Percentiles rank a stretch among this genome's conserved stretches.
phyloP scores from a whole-genome alignment of 2,329 filamentous ascomycete species.

The Venturia nashicola region DNA sequence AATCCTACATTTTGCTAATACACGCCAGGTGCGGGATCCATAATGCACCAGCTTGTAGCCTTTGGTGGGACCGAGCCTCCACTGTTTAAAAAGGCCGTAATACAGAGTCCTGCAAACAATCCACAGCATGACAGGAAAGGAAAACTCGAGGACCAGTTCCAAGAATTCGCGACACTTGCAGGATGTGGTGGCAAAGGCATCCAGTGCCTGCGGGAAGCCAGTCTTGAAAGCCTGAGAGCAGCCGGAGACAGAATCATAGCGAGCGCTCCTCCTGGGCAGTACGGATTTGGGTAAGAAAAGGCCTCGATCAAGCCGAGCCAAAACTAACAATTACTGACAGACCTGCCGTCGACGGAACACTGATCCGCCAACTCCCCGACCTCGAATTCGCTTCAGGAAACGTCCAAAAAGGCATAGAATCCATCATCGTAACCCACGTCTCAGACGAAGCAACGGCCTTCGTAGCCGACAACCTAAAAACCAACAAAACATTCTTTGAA shows the following conservation, averaged over 20 bases:
- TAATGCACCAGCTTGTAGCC: slow-evolving; percentile 38
- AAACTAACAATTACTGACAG: not conserved
- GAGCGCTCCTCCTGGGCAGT: slow-evolving; percentile 1
- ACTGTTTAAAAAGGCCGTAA: slow-evolving; percentile 27
- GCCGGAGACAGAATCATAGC: not conserved
- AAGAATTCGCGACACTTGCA: not conserved
- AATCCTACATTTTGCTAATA: not conserved
- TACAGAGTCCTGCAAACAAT: slow-evolving; percentile 20
- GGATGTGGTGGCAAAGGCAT: slow-evolving; percentile 5
- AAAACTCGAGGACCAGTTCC: slow-evolving; percentile 4
- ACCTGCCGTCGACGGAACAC: slow-evolving; percentile 1
- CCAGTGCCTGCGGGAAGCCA: not conserved
- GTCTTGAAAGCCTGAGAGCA: not conserved
- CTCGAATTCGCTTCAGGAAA: slow-evolving; percentile 9
- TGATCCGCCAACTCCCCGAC: slow-evolving; percentile 3
- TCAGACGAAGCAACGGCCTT: slow-evolving; percentile 5
- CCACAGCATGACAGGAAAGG: slow-evolving; percentile 2
- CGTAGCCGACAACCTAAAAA: not conserved
- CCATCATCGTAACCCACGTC: slow-evolving; percentile 5
- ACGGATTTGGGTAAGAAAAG: not conserved
- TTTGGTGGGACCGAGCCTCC: slow-evolving; percentile 32
- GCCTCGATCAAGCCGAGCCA: not conserved
- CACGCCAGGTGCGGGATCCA: slow-evolving; percentile 30
- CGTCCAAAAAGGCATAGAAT: slow-evolving; percentile 5
- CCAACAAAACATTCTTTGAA: not conserved